Evolutionary conservation across 176 grass and related monocot species (phyloP), one percentile per base, ranked within the genome.

Genomic region (Microstegium vimineum): DNA sequence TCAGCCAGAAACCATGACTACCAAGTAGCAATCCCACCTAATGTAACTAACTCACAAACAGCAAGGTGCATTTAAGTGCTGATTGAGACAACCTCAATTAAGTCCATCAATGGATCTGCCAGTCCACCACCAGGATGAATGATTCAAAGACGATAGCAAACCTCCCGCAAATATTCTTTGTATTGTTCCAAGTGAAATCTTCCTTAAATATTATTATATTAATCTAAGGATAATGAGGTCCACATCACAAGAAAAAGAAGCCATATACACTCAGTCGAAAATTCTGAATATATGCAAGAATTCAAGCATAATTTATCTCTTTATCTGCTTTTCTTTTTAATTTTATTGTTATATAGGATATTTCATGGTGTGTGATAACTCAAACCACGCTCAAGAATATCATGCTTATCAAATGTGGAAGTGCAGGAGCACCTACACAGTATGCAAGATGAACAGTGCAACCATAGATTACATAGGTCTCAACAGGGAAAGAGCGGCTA

Each of bases 361-460:
- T 75, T 43, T 67, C 23, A 36, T 65, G 65, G 3, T 68, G 5
- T 33, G 6, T 56, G 18, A 59, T 66, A 68, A 68, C 7, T 69
- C 20, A 83, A 83, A 56, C 23, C 34, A 69, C 57, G 36, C 12
- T 5, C 25, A 16, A 36, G 0, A 3, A 47, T 28, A 56, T 23
- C 46, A 31, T 85, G 27, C 23, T 82, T 56, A 33, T 81, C 8
- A 62, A 61, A 87, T 69, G 45, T 75, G n/a, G 71, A 70, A 76
- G 37, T 30, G 49, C 37, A 56, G 4, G 36, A 61, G 62, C 49
- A 71, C 34, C 25, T 61, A 71, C 7, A 23, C 35, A 45, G 47
- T 69, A 75, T 20, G 23, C 18, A 69, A 16, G 63, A 82, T 76
- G 54, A 41, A 52, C 26, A 71, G 32, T 77, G 51, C 23, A 47